A percentile compares a stretch with the other conserved stretches of the same genome.
phyloP scores from a whole-genome alignment of 2,329 filamentous ascomycete species.

The Arachnopeziza araneosa region DNA sequence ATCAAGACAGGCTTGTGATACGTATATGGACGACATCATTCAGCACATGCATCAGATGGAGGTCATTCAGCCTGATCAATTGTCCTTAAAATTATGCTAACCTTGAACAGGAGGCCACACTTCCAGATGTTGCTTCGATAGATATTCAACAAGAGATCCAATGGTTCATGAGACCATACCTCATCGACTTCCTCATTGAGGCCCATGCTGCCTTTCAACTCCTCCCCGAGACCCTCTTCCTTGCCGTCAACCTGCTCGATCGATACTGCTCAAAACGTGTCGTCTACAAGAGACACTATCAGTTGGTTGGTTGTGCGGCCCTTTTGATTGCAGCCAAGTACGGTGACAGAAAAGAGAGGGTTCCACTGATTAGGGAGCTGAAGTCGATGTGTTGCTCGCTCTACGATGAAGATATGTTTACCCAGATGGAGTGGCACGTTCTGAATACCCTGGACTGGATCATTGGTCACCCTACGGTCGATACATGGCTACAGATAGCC shows the following conservation, averaged over 20 bases:
- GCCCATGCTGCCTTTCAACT: slow-evolving; percentile 93
- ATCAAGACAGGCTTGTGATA: slow-evolving; percentile 75
- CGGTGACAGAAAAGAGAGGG: slow-evolving; percentile 95
- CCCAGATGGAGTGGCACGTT: slow-evolving; percentile 99
- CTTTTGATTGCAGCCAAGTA: slow-evolving; percentile 98
- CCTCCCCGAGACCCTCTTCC: slow-evolving; percentile 89
- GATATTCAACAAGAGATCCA: slow-evolving; percentile 99
- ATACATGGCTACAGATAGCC: slow-evolving; percentile 86
- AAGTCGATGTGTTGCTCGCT: slow-evolving; percentile 99
- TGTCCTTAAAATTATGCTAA: slow-evolving; percentile 22
- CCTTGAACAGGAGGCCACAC: slow-evolving; percentile 63
- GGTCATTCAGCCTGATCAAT: slow-evolving; percentile 34
- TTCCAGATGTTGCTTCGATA: slow-evolving; percentile 94
- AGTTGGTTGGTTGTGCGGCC: slow-evolving; percentile 92
- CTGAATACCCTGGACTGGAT: slow-evolving; percentile 95
- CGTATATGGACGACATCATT: slow-evolving; percentile 92
- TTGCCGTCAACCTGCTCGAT: slow-evolving; percentile 93
- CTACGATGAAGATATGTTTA: slow-evolving; percentile 99
- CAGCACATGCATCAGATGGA: slow-evolving; percentile 96
- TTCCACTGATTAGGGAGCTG: slow-evolving; percentile 94
- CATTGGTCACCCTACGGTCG: slow-evolving; percentile 91
- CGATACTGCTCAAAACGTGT: slow-evolving; percentile 96
- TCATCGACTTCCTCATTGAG: slow-evolving; percentile 97
- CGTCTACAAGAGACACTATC: slow-evolving; percentile 98
- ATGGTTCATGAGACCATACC: slow-evolving; percentile 98